Evolutionary conservation across 2,329 filamentous ascomycete species (phyloP).

Genomic region (Monosporascus sp.): DNA sequence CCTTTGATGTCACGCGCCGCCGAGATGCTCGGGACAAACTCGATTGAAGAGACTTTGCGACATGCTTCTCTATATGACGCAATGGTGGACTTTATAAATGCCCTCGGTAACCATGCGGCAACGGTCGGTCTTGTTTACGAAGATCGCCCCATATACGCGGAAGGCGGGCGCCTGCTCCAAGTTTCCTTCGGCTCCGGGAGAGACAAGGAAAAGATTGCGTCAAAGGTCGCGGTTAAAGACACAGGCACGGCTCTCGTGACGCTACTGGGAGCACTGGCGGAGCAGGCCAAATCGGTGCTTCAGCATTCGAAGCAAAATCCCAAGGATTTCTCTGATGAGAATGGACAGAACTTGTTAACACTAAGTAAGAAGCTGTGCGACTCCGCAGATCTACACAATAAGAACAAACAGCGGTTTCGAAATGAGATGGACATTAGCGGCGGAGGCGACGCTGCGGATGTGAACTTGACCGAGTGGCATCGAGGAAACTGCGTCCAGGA

Average conservation of each 20-base stretch:
- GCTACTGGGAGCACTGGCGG: slow-evolving; percentile 23
- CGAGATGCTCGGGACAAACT: slow-evolving; percentile 11
- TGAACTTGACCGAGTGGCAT: slow-evolving; percentile 25
- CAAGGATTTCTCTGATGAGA: slow-evolving; percentile 15
- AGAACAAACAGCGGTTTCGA: slow-evolving; percentile 6
- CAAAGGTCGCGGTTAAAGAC: slow-evolving; percentile 13
- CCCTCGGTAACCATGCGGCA: slow-evolving; percentile 26
- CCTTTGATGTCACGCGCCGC: slow-evolving; percentile 13
- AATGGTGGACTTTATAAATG: slow-evolving; percentile 34
- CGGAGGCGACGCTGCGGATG: slow-evolving; percentile 7
- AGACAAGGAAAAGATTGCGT: neutral
- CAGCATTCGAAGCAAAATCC: slow-evolving; percentile 14
- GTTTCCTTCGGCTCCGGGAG: slow-evolving; percentile 23
- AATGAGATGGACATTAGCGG: slow-evolving; percentile 6
- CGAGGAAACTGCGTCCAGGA: slow-evolving; percentile 28
- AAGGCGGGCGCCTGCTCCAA: slow-evolving; percentile 29
- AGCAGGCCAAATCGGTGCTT: slow-evolving; percentile 28
- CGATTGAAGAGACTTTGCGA: slow-evolving; percentile 21
- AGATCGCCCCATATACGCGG: slow-evolving; percentile 28
- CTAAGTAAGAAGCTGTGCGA: slow-evolving; percentile 28
- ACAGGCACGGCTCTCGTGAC: slow-evolving; percentile 19
- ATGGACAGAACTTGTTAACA: slow-evolving; percentile 25
- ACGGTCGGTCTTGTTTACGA: slow-evolving; percentile 27
- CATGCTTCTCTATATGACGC: slow-evolving; percentile 28
- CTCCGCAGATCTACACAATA: slow-evolving; percentile 20